phyloP scores from a whole-genome alignment of 352 stramenopile species.

The Plasmopara halstedii region DNA sequence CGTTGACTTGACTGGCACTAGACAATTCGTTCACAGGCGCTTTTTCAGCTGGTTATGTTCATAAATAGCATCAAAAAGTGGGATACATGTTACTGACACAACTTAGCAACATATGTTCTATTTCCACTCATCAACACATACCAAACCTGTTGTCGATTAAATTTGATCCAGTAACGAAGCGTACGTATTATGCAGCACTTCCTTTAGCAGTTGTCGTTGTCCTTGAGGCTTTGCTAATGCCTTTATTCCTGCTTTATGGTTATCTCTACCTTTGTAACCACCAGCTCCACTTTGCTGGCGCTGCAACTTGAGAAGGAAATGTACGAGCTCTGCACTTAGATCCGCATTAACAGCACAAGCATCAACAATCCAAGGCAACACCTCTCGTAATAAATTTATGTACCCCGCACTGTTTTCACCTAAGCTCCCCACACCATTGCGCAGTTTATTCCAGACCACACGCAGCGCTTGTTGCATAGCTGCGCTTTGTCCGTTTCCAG shows the following conservation, averaged over 20 bases:
- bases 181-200: conserved; percentile 31
- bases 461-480: conserved; percentile 45
- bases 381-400: conserved; percentile 29
- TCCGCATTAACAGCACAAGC: conserved; percentile 42
- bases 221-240: conserved; percentile 17
- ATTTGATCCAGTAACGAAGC: conserved; percentile 29
- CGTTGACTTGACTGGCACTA: background rate
- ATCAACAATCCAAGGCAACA: conserved; percentile 40
- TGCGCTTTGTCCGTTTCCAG: conserved; percentile 21
- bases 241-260: conserved; percentile 8
- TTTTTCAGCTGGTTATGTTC: conserved; percentile 11
- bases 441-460: conserved; percentile 51
- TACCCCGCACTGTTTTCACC: conserved; percentile 20
- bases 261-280: conserved; percentile 10
- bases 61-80: conserved; percentile 11
- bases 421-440: conserved; percentile 25
- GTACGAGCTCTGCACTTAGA: conserved; percentile 48
- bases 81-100: background rate
- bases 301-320: conserved; percentile 64
- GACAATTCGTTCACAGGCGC: conserved; percentile 6
- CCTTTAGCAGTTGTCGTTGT: conserved; percentile 23
- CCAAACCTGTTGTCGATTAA: conserved; percentile 4
- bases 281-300: conserved; percentile 24
- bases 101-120: conserved; percentile 4
- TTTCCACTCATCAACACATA: conserved; percentile 1